A percentile compares a stretch with the other conserved stretches of the same genome.
Evolutionary conservation across 257 asterid genomes (phyloP).

Genomic region (Catharanthus roseus): DNA sequence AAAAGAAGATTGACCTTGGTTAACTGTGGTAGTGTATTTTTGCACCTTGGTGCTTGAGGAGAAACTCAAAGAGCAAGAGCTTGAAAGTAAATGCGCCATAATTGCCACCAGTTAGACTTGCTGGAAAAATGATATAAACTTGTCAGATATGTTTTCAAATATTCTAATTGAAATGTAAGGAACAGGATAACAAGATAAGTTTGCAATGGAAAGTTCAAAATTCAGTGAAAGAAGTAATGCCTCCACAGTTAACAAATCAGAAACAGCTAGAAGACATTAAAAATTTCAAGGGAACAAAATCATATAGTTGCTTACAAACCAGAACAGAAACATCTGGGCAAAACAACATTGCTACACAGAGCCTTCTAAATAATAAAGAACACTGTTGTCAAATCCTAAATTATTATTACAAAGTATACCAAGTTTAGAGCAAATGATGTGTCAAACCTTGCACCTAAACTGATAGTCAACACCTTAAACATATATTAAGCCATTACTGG

Average conservation of each 20-base stretch:
- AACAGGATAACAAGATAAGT: background rate
- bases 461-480: background rate
- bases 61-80: constrained; percentile 47
- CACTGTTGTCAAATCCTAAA: background rate
- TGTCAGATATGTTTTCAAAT: background rate
- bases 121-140: constrained; percentile 1
- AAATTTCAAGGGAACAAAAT: background rate
- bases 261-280: background rate
- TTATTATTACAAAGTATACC: background rate
- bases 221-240: background rate
- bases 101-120: background rate
- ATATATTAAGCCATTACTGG: background rate
- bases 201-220: background rate
- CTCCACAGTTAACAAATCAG: background rate
- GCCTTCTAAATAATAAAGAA: background rate
- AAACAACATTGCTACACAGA: background rate
- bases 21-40: constrained; percentile 18
- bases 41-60: constrained; percentile 31
- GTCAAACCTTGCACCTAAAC: background rate
- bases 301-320: background rate
- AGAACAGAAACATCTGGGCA: background rate
- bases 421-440: background rate
- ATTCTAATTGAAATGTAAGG: background rate
- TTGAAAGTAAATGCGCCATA: constrained; percentile 72
- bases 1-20: constrained; percentile 28